A percentile compares a stretch with the other conserved stretches of the same genome.
These are phyloP conservation scores for Penicillium crystallinum DNA, from an alignment of 495 filamentous ascomycete genomes.

Conservation along the genomic window DNA sequence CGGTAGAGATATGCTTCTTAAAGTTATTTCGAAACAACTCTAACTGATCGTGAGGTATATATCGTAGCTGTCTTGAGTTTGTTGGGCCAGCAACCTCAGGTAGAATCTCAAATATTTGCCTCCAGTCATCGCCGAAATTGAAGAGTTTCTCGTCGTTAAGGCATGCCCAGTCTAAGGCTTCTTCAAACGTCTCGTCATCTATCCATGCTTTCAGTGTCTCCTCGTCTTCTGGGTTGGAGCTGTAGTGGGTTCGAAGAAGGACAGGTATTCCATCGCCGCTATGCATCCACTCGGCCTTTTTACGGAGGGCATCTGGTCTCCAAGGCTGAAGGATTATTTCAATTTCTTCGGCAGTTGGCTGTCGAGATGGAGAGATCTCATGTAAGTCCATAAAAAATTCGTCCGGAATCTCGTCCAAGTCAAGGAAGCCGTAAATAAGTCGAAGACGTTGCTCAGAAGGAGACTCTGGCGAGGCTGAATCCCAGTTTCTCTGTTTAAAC, in stretches of 20 bases:
- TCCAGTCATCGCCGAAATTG: neutral
- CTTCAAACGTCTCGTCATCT: conserved; percentile 1
- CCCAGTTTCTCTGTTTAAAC: neutral
- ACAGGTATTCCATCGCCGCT: neutral
- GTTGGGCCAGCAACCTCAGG: neutral
- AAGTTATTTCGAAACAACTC: neutral
- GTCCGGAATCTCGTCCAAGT: neutral
- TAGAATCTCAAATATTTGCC: neutral
- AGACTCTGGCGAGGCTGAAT: neutral
- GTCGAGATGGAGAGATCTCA: neutral
- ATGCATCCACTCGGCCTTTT: neutral
- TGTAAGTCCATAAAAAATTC: neutral
- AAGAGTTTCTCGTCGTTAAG: neutral
- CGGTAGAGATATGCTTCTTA: conserved; percentile 1
- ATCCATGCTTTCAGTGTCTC: conserved; percentile 1
- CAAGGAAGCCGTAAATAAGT: neutral
- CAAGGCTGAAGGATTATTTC: neutral
- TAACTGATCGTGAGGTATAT: neutral
- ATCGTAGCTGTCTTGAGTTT: neutral
- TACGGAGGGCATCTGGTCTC: neutral
- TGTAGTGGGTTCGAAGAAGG: neutral
- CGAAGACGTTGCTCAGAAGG: neutral
- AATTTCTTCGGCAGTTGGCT: neutral
- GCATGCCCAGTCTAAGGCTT: neutral
- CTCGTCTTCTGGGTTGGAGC: neutral